Conservation (phyloP, 139 green algal species). For the Tetraselmis chui region DNA sequence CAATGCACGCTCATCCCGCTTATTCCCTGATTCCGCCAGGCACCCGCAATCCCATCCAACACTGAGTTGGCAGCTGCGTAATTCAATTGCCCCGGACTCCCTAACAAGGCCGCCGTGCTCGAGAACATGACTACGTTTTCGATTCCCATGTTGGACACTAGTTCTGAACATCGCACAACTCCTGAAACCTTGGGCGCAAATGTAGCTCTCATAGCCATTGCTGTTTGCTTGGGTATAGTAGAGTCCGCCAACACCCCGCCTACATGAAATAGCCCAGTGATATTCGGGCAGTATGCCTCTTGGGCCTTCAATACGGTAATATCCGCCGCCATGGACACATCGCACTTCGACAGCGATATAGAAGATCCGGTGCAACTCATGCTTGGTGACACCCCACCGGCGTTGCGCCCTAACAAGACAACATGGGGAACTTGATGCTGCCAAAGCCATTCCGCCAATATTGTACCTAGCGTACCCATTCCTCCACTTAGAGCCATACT, state of each 20-base stretch:
- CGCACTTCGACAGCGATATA: no score
- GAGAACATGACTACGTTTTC: slow-evolving; percentile 34
- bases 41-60: slow-evolving; percentile 17
- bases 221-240: slow-evolving; percentile 36
- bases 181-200: slow-evolving; percentile 25
- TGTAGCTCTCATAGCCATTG: background rate
- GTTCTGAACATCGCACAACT: background rate
- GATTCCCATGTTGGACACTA: background rate
- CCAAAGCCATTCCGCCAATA: slow-evolving; percentile 54
- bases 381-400: no score
- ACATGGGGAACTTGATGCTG: background rate
- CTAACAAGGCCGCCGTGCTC: slow-evolving; percentile 35
- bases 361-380: no score
- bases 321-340: background rate
- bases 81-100: slow-evolving; percentile 45
- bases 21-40: slow-evolving; percentile 11
- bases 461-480: slow-evolving; percentile 56
- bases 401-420: slow-evolving; percentile 16
- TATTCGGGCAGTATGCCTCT: no score
- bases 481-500: slow-evolving; percentile 55
- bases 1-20: slow-evolving; percentile 33
- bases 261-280: slow-evolving; percentile 46
- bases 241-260: slow-evolving; percentile 54
- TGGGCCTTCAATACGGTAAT: no score
- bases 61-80: slow-evolving; percentile 37